Base-by-base conservation (phyloP, 768 basidiomycete species). In the Lentinula edodes region DNA sequence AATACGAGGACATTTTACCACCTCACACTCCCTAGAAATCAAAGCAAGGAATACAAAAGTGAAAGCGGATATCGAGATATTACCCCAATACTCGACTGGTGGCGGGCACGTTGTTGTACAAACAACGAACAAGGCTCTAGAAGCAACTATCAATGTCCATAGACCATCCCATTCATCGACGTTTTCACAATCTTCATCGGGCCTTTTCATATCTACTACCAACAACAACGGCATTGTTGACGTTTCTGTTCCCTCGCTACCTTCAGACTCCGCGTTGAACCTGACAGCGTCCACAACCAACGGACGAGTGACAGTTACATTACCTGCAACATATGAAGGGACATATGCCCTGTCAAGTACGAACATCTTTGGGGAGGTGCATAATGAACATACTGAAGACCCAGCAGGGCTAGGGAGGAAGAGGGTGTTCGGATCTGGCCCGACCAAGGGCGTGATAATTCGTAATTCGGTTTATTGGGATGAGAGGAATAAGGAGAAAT, bases 181-280 rank as follows among this genome's bases (percentile, higher is more conserved):
- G 81, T 76, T 71, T 46, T 62, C 52, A 68, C 78, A 41, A 57
- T 57, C 16, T 69, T 72, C 5, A 65, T 43, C 38, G 20, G 41
- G 10, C 13, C 5, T 9, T 15, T n/a, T 32, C 6, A 32, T 39
- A 12, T 23, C 46, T 3, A 74, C 79, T 1, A 68, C 67, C 8
- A 80, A 80, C 68, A 68, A 69, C 7, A 80, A 81, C 68, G 69
- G 63, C 2, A 70, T 64, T 5, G 50, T 78, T 50, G 15, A 62
- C 5, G 52, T 80, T 35, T 56, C 62, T 7, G 66, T 79, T 62
- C 67, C 71, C 12, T 57, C 64, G 36, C 70, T 74, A 6, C 76
- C 80, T 1, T 60, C 72, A 5, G 71, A 73, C 62, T 72, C 76
- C 13, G 64, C 61, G 56, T 66, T 81, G 52, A 38, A 28, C 6